A percentile compares a stretch with the other conserved stretches of the same genome.
Conservation (phyloP, 805 yeast species). For the Candida railenensis region DNA sequence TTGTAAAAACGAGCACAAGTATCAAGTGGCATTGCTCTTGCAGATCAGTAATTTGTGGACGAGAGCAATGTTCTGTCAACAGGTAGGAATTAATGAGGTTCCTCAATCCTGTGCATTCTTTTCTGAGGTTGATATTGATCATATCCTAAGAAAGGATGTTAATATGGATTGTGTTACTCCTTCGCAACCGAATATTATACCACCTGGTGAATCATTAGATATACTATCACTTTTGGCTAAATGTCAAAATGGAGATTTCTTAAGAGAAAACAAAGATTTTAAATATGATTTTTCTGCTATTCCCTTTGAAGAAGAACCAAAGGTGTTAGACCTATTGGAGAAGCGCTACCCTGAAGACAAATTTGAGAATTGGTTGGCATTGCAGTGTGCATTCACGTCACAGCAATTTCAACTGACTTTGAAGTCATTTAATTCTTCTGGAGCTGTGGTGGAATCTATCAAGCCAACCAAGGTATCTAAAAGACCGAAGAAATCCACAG, state of each 20-base stretch:
- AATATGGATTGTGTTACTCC: slow-evolving; percentile 89
- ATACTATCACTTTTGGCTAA: slow-evolving; percentile 52
- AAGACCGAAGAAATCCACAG: not conserved
- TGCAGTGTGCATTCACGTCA: not conserved
- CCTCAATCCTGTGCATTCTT: slow-evolving; percentile 97
- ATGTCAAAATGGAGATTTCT: slow-evolving; percentile 15
- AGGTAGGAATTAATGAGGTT: slow-evolving; percentile 80
- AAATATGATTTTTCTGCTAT: slow-evolving; percentile 7
- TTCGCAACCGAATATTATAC: slow-evolving; percentile 67
- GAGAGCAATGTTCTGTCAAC: slow-evolving; percentile 91
- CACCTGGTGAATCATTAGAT: slow-evolving; percentile 76
- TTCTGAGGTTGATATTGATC: slow-evolving; percentile 89
- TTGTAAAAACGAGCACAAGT: slow-evolving; percentile 69
- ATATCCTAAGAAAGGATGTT: slow-evolving; percentile 89
- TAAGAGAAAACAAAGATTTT: slow-evolving; percentile 11
- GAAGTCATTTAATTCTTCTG: not conserved
- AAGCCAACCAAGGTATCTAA: not conserved
- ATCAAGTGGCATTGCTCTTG: slow-evolving; percentile 74
- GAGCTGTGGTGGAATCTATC: too few species aligned
- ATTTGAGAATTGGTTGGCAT: not conserved
- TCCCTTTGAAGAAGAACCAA: slow-evolving; percentile 6
- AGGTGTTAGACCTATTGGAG: not conserved
- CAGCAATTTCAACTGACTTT: not conserved
- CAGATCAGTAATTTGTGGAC: slow-evolving; percentile 96
- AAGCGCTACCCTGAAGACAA: not conserved